Conservation (phyloP, 495 filamentous ascomycete genomes). For the Bombardia bombarda region DNA sequence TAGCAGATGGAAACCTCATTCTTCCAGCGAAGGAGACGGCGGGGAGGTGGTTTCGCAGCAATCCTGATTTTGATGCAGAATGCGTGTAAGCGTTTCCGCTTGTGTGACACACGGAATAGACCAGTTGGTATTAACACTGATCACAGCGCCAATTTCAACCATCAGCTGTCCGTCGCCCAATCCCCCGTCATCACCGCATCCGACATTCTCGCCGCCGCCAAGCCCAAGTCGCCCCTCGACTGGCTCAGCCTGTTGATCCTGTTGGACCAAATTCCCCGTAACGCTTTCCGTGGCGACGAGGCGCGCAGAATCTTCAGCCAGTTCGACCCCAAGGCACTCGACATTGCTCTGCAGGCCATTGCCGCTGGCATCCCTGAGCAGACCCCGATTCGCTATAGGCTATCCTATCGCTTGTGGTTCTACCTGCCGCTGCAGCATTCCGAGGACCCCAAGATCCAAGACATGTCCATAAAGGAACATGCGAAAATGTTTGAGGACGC, state of each 20-base stretch:
- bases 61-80: neutral
- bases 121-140: neutral
- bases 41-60: neutral
- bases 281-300: slow-evolving; percentile 9
- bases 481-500: slow-evolving; percentile 3
- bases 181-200: neutral
- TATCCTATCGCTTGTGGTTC: slow-evolving; percentile 11
- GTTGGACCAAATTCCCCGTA: slow-evolving; percentile 17
- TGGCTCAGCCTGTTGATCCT: slow-evolving; percentile 14
- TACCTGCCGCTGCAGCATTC: slow-evolving; percentile 18
- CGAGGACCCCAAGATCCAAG: slow-evolving; percentile 11
- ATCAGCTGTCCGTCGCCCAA: neutral
- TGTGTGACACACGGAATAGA: neutral
- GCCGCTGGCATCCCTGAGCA: slow-evolving; percentile 3
- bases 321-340: slow-evolving; percentile 6
- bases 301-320: slow-evolving; percentile 2
- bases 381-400: slow-evolving; percentile 6
- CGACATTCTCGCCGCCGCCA: slow-evolving; percentile 5
- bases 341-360: slow-evolving; percentile 4
- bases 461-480: slow-evolving; percentile 4
- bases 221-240: slow-evolving; percentile 7
- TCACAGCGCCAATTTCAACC: neutral
- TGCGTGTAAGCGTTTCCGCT: neutral
- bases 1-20: neutral
- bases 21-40: neutral